These are phyloP conservation scores for Odonthalia washingtoniensis DNA, from an alignment of 31 red algal genomes.

Conservation along the genomic window DNA sequence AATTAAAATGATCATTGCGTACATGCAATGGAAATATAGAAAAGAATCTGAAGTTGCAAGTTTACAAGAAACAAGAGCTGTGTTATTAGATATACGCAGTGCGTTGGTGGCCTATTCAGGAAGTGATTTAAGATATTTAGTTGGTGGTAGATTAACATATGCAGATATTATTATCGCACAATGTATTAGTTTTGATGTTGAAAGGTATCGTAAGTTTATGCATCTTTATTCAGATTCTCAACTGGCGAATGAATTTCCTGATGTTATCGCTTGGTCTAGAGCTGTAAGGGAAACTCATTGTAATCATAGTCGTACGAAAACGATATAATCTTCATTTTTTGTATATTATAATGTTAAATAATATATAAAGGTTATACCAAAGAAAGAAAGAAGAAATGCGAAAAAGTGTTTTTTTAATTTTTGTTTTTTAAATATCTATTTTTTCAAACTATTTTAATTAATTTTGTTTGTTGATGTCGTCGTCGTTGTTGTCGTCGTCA, in stretches of 20 bases:
- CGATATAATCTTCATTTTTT: too few relatives aligned
- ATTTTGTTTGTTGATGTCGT: too few relatives aligned
- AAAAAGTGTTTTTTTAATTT: too few relatives aligned
- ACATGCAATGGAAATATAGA: conserved; percentile 31
- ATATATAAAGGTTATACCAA: too few relatives aligned
- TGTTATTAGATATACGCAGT: conserved; percentile 25
- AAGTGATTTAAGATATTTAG: conserved; percentile 54
- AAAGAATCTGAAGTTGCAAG: background rate
- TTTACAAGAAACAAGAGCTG: conserved; percentile 30
- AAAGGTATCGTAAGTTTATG: conserved; percentile 13
- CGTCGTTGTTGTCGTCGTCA: too few relatives aligned
- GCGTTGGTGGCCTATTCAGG: conserved; percentile 45
- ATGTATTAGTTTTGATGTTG: conserved; percentile 56
- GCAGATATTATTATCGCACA: conserved; percentile 66
- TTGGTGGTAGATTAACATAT: conserved; percentile 51
- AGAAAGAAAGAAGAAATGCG: too few relatives aligned
- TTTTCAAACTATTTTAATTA: too few relatives aligned
- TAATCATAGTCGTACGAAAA: background rate
- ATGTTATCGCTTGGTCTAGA: conserved; percentile 63
- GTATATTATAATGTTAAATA: too few relatives aligned
- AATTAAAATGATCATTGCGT: conserved; percentile 32
- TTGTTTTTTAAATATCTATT: too few relatives aligned
- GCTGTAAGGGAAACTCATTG: conserved; percentile 61
- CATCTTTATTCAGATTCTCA: conserved; percentile 49
- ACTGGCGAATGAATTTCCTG: conserved; percentile 55